Evolutionary conservation across 2,329 filamentous ascomycete species (phyloP).

Genomic region (Claviceps pazoutovae): DNA sequence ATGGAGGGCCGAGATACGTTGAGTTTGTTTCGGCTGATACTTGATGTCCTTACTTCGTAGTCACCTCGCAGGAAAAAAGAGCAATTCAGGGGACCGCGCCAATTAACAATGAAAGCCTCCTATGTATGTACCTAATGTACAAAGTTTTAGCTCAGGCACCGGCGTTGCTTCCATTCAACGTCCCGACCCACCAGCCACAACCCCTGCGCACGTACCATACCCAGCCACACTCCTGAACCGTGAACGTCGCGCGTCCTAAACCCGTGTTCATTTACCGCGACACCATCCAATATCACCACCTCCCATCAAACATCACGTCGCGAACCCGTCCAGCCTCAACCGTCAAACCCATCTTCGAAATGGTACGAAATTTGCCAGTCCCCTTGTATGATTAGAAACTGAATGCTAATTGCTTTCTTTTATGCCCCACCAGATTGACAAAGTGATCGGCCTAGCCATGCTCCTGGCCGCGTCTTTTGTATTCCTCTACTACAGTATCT

Average conservation of each 20-base stretch:
- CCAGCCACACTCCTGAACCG: not conserved
- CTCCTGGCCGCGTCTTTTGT: slow-evolving; percentile 50
- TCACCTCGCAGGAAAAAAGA: too few relatives aligned
- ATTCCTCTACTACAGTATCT: slow-evolving; percentile 84
- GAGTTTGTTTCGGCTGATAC: too few relatives aligned
- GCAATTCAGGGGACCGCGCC: too few relatives aligned
- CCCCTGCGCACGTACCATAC: not conserved
- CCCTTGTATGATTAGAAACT: too few relatives aligned
- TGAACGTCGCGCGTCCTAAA: not conserved
- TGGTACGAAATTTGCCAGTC: not conserved
- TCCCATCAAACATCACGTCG: not conserved
- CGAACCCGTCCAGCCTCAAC: too few relatives aligned
- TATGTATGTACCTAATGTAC: too few relatives aligned
- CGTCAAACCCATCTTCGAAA: not conserved
- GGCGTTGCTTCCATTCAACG: too few relatives aligned
- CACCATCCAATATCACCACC: not conserved
- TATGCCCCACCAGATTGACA: slow-evolving; percentile 58
- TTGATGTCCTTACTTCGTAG: too few relatives aligned
- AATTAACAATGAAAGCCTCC: too few relatives aligned
- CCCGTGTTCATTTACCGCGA: not conserved
- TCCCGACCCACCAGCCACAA: not conserved
- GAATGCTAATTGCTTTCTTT: not conserved
- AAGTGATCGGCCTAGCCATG: slow-evolving; percentile 57
- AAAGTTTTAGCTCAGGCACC: too few relatives aligned
- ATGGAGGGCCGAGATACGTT: too few relatives aligned